Conservation (phyloP, 192 early-diverging fungal species). For the Gigaspora rosea region DNA sequence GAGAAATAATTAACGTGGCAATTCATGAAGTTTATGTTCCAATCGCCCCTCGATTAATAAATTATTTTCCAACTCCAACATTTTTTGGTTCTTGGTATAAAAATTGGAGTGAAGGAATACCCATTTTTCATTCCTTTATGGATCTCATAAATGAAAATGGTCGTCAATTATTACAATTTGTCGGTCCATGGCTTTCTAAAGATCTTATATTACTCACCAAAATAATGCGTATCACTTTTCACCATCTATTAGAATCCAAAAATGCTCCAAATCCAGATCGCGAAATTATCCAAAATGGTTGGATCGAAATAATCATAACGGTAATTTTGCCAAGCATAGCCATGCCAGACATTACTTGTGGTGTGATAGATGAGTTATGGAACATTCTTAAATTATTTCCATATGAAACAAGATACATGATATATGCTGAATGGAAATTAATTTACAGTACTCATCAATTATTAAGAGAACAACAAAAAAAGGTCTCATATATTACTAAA, state of each 20-base stretch:
- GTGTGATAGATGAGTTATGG: conserved; percentile 64
- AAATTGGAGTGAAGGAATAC: conserved; percentile 14
- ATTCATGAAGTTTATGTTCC: conserved; percentile 57
- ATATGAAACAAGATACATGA: conserved; percentile 60
- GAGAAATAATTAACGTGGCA: conserved; percentile 57
- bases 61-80: background rate
- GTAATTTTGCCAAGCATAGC: conserved; percentile 64
- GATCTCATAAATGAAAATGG: conserved; percentile 3
- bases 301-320: conserved; percentile 42
- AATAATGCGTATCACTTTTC: background rate
- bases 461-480: conserved; percentile 46
- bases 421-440: conserved; percentile 81
- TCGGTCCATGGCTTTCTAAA: conserved; percentile 25
- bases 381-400: conserved; percentile 56
- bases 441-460: conserved; percentile 44
- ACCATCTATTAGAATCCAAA: background rate
- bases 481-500: conserved; percentile 49
- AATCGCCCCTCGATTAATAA: conserved; percentile 41
- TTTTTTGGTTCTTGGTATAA: conserved; percentile 19
- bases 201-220: background rate
- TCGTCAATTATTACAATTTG: background rate
- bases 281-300: conserved; percentile 10
- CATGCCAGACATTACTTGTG: conserved; percentile 61
- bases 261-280: background rate
- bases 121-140: conserved; percentile 20